Base-by-base conservation (phyloP, 2,329 filamentous ascomycete genomes). In the Aspergillus sergii region DNA sequence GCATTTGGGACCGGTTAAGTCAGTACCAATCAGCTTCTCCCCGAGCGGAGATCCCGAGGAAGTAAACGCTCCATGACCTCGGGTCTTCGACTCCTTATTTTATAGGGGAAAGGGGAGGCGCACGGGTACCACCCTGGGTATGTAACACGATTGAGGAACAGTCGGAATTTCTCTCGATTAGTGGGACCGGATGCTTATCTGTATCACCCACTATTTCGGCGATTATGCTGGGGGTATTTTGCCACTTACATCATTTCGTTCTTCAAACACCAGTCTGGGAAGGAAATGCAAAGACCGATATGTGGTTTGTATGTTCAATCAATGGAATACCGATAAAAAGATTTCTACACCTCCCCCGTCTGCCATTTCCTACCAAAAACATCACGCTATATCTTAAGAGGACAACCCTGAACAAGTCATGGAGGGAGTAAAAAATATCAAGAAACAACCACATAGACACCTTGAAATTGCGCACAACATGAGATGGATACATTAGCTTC, bases 401-500 rank as follows among this genome's bases (percentile, higher is more conserved):
- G 23, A 50, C n/a, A 46, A 46, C 46, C 46, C 23, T 50, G 46
- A 50, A 30, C 23, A 19, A 48, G 43, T 28, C 23, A 55, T 46
- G 43, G 62, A 32, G 48, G 51, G 36, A 23, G 46, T 19, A 58
- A 36, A 63, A 58, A 59, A 51, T 46, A 62, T 65, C 14, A 59
- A 48, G 36, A 62, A 67, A 64, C 60, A 19, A 48, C 45, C 26
- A 30, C 28, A 48, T 32, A 51, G 48, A 51, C 48, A 51, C 48
- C 48, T 51, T 51, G 28, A 51, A 51, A 51, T 51, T 32, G 57
- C 50, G 39, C 50, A 50, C 26, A 59, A 54, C 28, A 51, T 51
- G 48, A n/a, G 19, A 51, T 51, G 28, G 48, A 14, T 34, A 51
- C 48, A 51, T 51, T 51, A 51, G 21, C 48, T 71, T 68, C 51